Base-by-base conservation (phyloP, 2,329 filamentous ascomycete species). In the Tolypocladium ovalisporum region DNA sequence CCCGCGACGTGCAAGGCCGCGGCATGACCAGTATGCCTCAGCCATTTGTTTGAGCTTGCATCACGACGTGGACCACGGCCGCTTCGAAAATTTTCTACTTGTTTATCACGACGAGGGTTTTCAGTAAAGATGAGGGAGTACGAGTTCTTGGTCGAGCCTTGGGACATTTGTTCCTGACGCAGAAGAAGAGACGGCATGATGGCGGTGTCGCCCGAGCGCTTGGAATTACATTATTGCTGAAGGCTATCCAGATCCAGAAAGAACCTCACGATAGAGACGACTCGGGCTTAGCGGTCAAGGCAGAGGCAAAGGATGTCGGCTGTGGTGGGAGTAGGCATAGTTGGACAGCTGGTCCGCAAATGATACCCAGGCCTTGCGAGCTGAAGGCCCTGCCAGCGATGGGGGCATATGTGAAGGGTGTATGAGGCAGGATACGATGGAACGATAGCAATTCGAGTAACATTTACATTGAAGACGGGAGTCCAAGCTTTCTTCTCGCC, bases 21-120 rank as follows among this genome's bases (percentile, higher is more conserved):
- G 19, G 32, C 52, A 10, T 51, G 17, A n/a, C 32, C 29, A 12
- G 22, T 5, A 35, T 19, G 29, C 32, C 29, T 8, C 13, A 42
- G 17, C 19, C 36, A 2, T 54, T 39, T 29, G 17, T 15, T 36
- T 22, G 49, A 57, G 51, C 29, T 27, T 59, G 51, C 55, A 56
- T 59, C 42, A 59, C n/a, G 57, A 55, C n/a, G 56, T 51, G 55
- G 55, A 39, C 54, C n/a, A 55, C 55, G 55, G 51, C 54, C 55
- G 42, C 37, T 52, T 39, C 22, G 32, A 44, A 9, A 13, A 1
- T 24, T 10, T 24, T 22, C 8, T 5, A 29, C 47, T 13, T 34
- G 24, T 29, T 39, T 19, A 4, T n/a, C 17, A 39, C 6, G 37
- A 19, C 37, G 17, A 8, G 8, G 37, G 37, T 39, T 5, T 39